Conservation (phyloP, 495 filamentous ascomycete genomes). For the Lophiostoma macrostomum region DNA sequence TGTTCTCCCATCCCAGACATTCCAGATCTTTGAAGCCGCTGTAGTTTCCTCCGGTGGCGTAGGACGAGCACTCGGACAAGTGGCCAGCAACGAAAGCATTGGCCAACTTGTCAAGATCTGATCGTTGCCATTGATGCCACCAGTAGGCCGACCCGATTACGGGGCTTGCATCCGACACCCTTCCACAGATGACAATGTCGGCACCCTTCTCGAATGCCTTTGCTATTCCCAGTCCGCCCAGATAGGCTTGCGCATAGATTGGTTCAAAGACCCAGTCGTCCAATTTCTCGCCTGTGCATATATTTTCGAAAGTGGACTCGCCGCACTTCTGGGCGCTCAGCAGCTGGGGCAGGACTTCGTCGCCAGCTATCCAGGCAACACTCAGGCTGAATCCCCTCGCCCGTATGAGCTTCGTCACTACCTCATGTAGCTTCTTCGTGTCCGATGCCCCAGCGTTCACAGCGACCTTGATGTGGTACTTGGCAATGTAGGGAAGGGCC, state of each 20-base stretch:
- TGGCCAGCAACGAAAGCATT: slow-evolving; percentile 57
- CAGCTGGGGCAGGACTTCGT: slow-evolving; percentile 51
- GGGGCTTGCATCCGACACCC: slow-evolving; percentile 41
- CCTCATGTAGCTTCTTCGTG: slow-evolving; percentile 48
- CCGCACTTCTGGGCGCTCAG: slow-evolving; percentile 41
- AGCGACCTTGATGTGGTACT: slow-evolving; percentile 53
- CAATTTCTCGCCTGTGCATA: slow-evolving; percentile 51
- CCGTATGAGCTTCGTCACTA: slow-evolving; percentile 46
- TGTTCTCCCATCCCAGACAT: slow-evolving; percentile 45
- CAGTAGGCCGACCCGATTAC: slow-evolving; percentile 31
- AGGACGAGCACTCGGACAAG: slow-evolving; percentile 56
- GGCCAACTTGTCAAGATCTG: slow-evolving; percentile 49
- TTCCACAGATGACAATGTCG: slow-evolving; percentile 43
- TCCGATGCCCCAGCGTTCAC: slow-evolving; percentile 59
- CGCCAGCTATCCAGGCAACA: slow-evolving; percentile 54
- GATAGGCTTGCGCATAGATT: slow-evolving; percentile 49
- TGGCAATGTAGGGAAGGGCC: slow-evolving; percentile 50
- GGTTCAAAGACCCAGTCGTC: slow-evolving; percentile 53
- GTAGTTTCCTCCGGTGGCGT: slow-evolving; percentile 55
- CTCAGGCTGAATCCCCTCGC: slow-evolving; percentile 47
- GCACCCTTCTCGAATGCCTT: slow-evolving; percentile 39
- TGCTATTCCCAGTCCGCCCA: slow-evolving; percentile 40
- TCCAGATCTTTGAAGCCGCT: slow-evolving; percentile 53
- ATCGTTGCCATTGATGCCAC: slow-evolving; percentile 41
- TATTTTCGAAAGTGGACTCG: slow-evolving; percentile 47